Conservation (phyloP, 495 filamentous ascomycete species). For the Cercophora samala region DNA sequence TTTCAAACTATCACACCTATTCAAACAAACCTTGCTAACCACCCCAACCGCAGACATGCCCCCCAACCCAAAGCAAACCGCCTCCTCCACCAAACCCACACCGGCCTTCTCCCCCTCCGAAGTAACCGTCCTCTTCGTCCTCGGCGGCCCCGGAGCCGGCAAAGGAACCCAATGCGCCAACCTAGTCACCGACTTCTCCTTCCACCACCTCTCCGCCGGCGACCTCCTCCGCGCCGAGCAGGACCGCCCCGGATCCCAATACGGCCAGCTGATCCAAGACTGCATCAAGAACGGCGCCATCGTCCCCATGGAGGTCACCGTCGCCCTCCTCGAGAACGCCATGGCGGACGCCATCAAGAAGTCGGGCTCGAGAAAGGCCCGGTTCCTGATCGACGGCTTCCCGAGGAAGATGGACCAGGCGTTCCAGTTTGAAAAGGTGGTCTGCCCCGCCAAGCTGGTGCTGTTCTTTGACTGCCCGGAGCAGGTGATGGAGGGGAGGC, state of each 20-base stretch:
- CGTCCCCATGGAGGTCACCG: conserved; percentile 98
- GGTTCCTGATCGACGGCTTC: conserved; percentile 93
- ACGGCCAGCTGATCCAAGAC: conserved; percentile 81
- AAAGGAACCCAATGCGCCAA: conserved; percentile 87
- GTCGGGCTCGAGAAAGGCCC: conserved; percentile 36
- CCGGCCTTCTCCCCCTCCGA: conserved; percentile 77
- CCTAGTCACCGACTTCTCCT: conserved; percentile 84
- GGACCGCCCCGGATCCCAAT: conserved; percentile 75
- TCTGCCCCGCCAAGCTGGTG: conserved; percentile 76
- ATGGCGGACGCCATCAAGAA: conserved; percentile 63
- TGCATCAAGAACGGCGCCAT: conserved; percentile 93
- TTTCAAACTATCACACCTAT: no score
- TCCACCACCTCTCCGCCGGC: conserved; percentile 88
- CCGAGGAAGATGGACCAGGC: conserved; percentile 97
- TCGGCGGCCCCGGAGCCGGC: conserved; percentile 74
- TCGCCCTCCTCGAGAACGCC: conserved; percentile 85
- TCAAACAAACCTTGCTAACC: not conserved
- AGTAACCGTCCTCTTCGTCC: conserved; percentile 85
- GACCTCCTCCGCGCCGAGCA: conserved; percentile 94
- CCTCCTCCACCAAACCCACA: conserved; percentile 43
- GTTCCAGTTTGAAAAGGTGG: conserved; percentile 82
- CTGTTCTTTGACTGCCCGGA: conserved; percentile 92
- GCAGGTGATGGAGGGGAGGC: conserved; percentile 73
- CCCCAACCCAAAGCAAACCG: conserved; percentile 13
- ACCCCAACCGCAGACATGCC: conserved; percentile 17